Evolutionary conservation across 2,329 filamentous ascomycete genomes (phyloP).

Genomic region (Mycosphaerella arachidis): DNA sequence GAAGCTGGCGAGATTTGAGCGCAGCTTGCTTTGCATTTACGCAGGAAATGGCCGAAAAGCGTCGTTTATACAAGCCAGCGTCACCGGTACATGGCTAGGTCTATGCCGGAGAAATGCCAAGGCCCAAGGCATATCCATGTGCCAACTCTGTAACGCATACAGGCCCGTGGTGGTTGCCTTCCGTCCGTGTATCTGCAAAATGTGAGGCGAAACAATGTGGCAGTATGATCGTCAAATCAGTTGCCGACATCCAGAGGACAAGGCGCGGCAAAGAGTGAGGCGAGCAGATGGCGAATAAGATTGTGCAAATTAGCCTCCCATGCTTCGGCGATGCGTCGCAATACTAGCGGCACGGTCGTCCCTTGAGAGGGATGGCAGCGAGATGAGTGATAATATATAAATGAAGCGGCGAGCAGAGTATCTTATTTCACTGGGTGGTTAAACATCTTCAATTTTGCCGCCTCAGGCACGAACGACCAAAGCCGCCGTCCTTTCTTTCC

Average conservation of each 20-base stretch:
- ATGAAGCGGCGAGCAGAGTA: not conserved
- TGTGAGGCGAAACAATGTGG: not conserved
- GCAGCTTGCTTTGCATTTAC: not conserved
- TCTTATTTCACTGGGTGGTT: not conserved
- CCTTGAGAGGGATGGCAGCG: not conserved
- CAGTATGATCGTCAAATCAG: not conserved
- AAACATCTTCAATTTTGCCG: not conserved
- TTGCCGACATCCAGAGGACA: not conserved
- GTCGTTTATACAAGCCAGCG: not conserved
- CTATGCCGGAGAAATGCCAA: not conserved
- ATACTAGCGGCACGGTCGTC: not conserved
- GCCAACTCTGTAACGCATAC: not conserved
- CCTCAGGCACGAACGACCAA: not conserved
- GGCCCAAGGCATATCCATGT: not conserved
- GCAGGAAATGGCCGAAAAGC: not conserved
- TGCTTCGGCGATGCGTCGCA: not conserved
- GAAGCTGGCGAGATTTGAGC: conserved; percentile 26
- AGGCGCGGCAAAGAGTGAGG: not conserved
- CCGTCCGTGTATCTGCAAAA: conserved; percentile 1
- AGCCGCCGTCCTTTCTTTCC: not conserved
- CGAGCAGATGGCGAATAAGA: not conserved
- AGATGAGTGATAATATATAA: not conserved
- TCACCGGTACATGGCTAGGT: not conserved
- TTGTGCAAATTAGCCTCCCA: not conserved
- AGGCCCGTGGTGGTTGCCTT: not conserved